Evolutionary conservation across 495 filamentous ascomycete genomes (phyloP), one percentile per base, ranked within the genome.

Genomic region (Penicillium salamii): DNA sequence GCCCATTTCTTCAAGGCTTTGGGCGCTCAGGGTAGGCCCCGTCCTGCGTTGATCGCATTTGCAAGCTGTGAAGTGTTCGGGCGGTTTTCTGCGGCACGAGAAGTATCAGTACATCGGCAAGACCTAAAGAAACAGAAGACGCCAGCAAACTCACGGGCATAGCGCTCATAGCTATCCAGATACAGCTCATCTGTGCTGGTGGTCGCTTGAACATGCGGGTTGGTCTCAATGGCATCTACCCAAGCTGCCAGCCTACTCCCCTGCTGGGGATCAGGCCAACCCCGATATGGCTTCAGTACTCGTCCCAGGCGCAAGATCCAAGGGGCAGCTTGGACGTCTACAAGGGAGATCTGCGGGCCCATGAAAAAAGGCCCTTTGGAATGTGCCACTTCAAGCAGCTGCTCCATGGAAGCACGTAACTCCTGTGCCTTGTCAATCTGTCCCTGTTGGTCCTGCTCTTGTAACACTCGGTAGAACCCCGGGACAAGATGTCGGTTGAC

Each of bases 241-340:
- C 90, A 97, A 24, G 69, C 71, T 20, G 76, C 83, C 83, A 87
- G 90, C 40, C 91, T 78, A 54, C 74, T 86, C 6, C 82, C 85
- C 12, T 77, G 72, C 49, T 84, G 77, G 7, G 89, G 81, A 38
- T 88, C 83, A 20, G 83, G 82, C 89, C 89, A 96, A 24, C 81
- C 84, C 18, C 87, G 80, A 59, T 91, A 91, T n/a, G 83, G 86
- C 42, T 84, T 82, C 44, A 95, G 72, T 20, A 96, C 88, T 14
- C 83, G 76, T 11, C 77, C 74, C 44, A 96, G 67, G 1, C 92
- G 83, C 26, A 96, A 59, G 40, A 93, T 79, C 82, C 92, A 97
- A 7, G 92, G 92, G 7, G 91, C 91, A 39, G 92, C 80, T 55
- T 93, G 88, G 18, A 96, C 77, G 57, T 97, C 92, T 3, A 96